Evolutionary conservation across 2,329 filamentous ascomycete genomes (phyloP).

Genomic region (Epichloe elymi): DNA sequence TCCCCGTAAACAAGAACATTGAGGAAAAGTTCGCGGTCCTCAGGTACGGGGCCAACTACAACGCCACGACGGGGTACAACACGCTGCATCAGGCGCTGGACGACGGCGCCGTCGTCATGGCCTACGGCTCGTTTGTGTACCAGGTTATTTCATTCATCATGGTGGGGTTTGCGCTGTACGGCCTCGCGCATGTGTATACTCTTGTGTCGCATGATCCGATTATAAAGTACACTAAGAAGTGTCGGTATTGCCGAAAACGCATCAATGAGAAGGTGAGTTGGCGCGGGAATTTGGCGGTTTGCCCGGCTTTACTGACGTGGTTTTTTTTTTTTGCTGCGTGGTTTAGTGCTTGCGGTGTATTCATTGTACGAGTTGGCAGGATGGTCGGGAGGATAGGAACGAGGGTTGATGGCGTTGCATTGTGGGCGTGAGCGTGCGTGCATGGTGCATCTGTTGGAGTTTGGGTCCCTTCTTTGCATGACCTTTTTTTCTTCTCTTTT

Average conservation of each 20-base stretch:
- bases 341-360: conserved; percentile 30
- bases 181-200: conserved; percentile 49
- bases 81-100: conserved; percentile 55
- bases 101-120: conserved; percentile 59
- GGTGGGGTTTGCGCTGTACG: conserved; percentile 52
- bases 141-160: conserved; percentile 53
- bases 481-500: too few relatives aligned
- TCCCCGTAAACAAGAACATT: conserved; percentile 57
- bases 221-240: conserved; percentile 57
- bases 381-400: conserved; percentile 31
- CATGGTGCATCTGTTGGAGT: too few relatives aligned
- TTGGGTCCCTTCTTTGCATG: too few relatives aligned
- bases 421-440: too few relatives aligned
- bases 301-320: too few relatives aligned
- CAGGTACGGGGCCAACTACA: conserved; percentile 40
- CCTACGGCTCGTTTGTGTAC: conserved; percentile 58
- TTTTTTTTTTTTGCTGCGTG: background rate
- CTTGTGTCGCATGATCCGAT: conserved; percentile 49
- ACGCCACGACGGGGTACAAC: conserved; percentile 46
- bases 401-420: background rate
- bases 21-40: conserved; percentile 63
- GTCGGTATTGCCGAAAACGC: conserved; percentile 50
- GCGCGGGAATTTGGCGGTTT: too few relatives aligned
- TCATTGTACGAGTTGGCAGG: conserved; percentile 38
- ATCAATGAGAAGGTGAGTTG: conserved; percentile 47